These are phyloP conservation scores for Mycoemilia scoparia DNA, from an alignment of 192 early-diverging fungal species.

Conservation along the genomic window DNA sequence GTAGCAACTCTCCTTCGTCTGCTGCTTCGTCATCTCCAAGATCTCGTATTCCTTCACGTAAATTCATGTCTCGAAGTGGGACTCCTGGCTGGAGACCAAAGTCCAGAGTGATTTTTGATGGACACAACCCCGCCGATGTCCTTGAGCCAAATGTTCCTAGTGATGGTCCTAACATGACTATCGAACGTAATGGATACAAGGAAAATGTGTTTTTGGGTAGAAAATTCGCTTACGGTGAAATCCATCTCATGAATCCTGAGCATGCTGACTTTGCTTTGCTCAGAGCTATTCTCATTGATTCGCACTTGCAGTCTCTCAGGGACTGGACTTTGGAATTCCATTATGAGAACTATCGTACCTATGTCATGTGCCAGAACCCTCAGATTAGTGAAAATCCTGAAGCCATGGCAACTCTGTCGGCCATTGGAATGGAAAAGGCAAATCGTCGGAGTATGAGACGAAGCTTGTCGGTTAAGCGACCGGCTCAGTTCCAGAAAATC, in stretches of 20 bases:
- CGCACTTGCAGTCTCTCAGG: constrained; percentile 78
- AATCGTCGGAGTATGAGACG: too few relatives aligned
- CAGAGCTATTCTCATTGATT: constrained; percentile 57
- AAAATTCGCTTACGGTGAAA: constrained; percentile 68
- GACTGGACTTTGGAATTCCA: constrained; percentile 62
- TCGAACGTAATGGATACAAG: constrained; percentile 11
- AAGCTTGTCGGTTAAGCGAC: too few relatives aligned
- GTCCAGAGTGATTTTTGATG: not conserved
- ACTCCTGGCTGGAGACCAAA: not conserved
- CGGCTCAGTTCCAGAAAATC: too few relatives aligned
- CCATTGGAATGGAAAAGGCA: too few relatives aligned
- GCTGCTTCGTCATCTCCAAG: too few relatives aligned
- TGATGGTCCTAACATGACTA: constrained; percentile 2
- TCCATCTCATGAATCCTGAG: constrained; percentile 78
- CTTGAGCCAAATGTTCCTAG: constrained; percentile 3
- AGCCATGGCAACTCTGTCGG: too few relatives aligned
- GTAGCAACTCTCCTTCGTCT: too few relatives aligned
- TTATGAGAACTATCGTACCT: constrained; percentile 73
- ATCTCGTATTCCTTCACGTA: too few relatives aligned
- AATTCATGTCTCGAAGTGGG: too few relatives aligned
- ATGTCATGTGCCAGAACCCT: constrained; percentile 10
- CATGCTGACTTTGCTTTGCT: constrained; percentile 87
- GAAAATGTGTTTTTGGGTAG: constrained; percentile 50
- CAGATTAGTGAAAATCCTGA: too few relatives aligned
- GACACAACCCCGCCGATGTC: constrained; percentile 1